phyloP scores from a whole-genome alignment of 345 rosid genomes.

The Salix suchowensis region DNA sequence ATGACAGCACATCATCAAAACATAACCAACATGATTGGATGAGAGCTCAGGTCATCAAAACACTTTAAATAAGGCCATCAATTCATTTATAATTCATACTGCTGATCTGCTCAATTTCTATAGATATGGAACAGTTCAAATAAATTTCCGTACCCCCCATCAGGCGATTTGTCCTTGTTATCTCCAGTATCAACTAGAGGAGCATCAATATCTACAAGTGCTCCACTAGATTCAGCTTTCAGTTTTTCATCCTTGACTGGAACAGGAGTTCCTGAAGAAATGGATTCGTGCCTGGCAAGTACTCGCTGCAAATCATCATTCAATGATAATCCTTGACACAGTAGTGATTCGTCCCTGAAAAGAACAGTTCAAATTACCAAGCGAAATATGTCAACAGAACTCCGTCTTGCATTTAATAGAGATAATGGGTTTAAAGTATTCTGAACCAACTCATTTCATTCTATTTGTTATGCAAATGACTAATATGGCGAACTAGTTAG shows the following conservation, averaged over 20 bases:
- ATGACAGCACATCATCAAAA: not conserved
- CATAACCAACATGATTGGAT: not conserved
- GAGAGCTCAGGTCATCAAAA: not conserved
- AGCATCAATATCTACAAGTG: slow-evolving; percentile 53
- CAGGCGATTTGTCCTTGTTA: slow-evolving; percentile 40
- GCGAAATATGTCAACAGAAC: not conserved
- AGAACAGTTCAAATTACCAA: not conserved
- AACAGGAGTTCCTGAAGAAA: slow-evolving; percentile 63
- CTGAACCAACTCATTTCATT: not conserved
- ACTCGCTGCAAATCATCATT: slow-evolving; percentile 98
- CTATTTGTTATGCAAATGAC: not conserved
- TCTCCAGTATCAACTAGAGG: slow-evolving; percentile 78
- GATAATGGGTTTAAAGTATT: not conserved
- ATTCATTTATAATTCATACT: not conserved
- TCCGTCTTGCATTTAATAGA: not conserved
- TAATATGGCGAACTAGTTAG: not conserved
- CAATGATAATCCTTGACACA: slow-evolving; percentile 82
- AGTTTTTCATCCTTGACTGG: slow-evolving; percentile 34
- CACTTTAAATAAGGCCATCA: not conserved
- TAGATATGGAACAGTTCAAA: not conserved
- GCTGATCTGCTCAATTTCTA: not conserved
- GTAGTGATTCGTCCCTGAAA: slow-evolving; percentile 86
- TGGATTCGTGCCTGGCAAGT: slow-evolving; percentile 78
- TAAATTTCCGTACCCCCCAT: slow-evolving; percentile 42
- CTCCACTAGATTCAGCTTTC: slow-evolving; percentile 48